phyloP scores from a whole-genome alignment of 768 basidiomycete genomes.

The Hysterangium stoloniferum region DNA sequence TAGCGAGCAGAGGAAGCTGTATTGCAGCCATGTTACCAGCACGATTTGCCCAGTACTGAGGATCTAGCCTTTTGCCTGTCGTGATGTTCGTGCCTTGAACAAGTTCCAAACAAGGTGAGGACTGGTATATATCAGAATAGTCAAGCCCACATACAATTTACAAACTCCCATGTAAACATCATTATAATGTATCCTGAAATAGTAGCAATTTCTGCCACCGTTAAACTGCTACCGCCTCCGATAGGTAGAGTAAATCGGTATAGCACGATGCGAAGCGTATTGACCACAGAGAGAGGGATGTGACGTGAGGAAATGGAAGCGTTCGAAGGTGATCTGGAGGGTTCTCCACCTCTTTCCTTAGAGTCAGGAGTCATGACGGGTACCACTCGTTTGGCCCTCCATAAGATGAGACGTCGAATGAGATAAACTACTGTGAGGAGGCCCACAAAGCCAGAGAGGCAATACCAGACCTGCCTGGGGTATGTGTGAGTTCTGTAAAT shows the following conservation, averaged over 20 bases:
- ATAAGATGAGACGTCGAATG: conserved; percentile 16
- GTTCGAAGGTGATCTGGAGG: neutral
- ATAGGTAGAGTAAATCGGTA: conserved; percentile 43
- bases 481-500: neutral
- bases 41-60: conserved; percentile 26
- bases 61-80: neutral
- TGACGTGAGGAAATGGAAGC: conserved; percentile 22
- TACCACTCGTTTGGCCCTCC: no score
- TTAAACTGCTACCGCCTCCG: conserved; percentile 29
- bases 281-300: conserved; percentile 30
- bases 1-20: conserved; percentile 49
- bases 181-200: conserved; percentile 38
- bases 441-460: conserved; percentile 29
- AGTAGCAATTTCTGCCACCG: conserved; percentile 39
- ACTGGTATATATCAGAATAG: neutral
- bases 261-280: conserved; percentile 39
- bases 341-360: conserved; percentile 4
- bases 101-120: neutral
- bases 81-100: neutral
- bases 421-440: conserved; percentile 24
- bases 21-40: conserved; percentile 35
- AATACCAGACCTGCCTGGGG: conserved; percentile 13
- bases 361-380: conserved; percentile 4
- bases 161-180: conserved; percentile 36
- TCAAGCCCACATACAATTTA: conserved; percentile 32